These are phyloP conservation scores for Sherardia arvensis DNA, from an alignment of 257 asterid genomes.

Conservation along the genomic window DNA sequence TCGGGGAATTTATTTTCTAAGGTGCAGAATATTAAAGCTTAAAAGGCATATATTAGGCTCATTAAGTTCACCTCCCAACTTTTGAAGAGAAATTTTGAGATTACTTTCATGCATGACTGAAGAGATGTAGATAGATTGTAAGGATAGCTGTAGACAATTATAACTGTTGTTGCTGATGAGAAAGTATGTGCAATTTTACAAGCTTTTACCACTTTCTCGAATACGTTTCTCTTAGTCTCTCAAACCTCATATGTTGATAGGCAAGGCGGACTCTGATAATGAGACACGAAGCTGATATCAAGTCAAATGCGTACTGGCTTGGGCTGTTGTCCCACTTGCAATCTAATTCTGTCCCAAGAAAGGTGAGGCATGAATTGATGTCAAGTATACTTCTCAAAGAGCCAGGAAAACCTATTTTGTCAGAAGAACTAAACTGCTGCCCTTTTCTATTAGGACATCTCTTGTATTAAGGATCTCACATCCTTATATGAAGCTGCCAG, in stretches of 20 bases:
- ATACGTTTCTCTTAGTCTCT: neutral
- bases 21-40: neutral
- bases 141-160: neutral
- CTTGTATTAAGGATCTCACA: conserved; percentile 87
- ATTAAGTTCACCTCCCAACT: neutral
- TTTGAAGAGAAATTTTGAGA: neutral
- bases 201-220: neutral
- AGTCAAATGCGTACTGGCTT: conserved; percentile 96
- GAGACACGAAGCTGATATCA: conserved; percentile 98
- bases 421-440: neutral
- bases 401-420: no score
- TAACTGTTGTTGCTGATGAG: no score
- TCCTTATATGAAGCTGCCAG: conserved; percentile 72
- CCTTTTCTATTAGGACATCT: conserved; percentile 55
- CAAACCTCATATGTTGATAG: conserved; percentile 23
- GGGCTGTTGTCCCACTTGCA: conserved; percentile 95
- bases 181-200: neutral
- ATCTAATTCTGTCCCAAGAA: conserved; percentile 76
- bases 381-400: neutral
- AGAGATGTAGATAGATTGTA: neutral
- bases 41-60: neutral
- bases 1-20: neutral
- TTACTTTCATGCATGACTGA: neutral
- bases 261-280: conserved; percentile 90
- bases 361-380: conserved; percentile 36